phyloP scores from a whole-genome alignment of 2,329 filamentous ascomycete genomes.

The Endoconidiophora polonica region DNA sequence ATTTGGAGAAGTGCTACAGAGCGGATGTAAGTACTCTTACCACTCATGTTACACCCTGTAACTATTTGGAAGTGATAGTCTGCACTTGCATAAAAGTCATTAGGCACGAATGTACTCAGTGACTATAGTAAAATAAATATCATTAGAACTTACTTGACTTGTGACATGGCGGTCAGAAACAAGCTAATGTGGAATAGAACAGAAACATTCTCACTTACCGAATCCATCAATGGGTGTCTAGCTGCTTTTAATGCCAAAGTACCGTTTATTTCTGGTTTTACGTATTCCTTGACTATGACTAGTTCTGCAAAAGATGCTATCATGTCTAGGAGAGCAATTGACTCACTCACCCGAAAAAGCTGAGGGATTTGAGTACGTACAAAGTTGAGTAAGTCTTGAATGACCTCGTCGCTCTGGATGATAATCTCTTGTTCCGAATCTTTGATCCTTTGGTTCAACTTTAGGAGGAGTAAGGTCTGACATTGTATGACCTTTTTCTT shows the following conservation, averaged over 20 bases:
- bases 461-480: conserved; percentile 69
- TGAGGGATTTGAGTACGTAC: conserved; percentile 54
- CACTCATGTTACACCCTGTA: conserved; percentile 96
- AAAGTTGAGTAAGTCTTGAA: conserved; percentile 54
- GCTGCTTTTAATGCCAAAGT: conserved; percentile 57
- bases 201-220: conserved; percentile 23
- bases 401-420: conserved; percentile 60
- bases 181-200: neutral
- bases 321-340: conserved; percentile 78
- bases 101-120: conserved; percentile 57
- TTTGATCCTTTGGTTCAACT: conserved; percentile 60
- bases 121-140: neutral
- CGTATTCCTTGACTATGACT: conserved; percentile 42
- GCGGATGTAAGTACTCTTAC: conserved; percentile 89
- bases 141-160: neutral
- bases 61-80: conserved; percentile 80
- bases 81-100: conserved; percentile 72
- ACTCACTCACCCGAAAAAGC: conserved; percentile 74
- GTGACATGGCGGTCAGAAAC: neutral
- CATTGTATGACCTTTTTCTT: conserved; percentile 71
- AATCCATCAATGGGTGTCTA: conserved; percentile 65
- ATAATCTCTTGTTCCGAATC: conserved; percentile 75
- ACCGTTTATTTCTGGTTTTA: conserved; percentile 50
- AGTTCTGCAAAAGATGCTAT: conserved; percentile 60
- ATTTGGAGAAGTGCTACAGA: conserved; percentile 69